A percentile compares a stretch with the other conserved stretches of the same genome.
Evolutionary conservation across 164 flowering plant genomes (phyloP).

Genomic region (Macadamia integrifolia): DNA sequence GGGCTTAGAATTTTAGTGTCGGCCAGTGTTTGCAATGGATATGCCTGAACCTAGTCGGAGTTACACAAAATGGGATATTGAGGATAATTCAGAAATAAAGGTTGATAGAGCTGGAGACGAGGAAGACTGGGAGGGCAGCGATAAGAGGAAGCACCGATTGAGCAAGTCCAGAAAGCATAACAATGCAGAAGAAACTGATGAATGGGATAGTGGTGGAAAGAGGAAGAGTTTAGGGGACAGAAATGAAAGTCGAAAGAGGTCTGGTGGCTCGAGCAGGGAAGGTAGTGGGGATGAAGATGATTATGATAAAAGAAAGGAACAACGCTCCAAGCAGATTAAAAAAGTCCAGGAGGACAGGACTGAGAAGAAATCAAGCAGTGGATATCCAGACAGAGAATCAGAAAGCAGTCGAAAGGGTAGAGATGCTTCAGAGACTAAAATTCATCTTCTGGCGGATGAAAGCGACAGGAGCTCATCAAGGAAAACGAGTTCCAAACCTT

Average conservation of each 20-base stretch:
- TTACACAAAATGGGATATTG: constrained; percentile 41
- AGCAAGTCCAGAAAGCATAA: constrained; percentile 60
- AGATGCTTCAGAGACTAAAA: constrained; percentile 48
- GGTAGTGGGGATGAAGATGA: constrained; percentile 68
- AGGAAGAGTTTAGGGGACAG: constrained; percentile 54
- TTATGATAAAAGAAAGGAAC: constrained; percentile 54
- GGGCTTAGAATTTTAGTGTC: background rate
- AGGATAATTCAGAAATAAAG: constrained; percentile 44
- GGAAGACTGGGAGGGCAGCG: constrained; percentile 68
- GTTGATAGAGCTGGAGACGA: constrained; percentile 54
- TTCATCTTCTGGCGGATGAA: constrained; percentile 43
- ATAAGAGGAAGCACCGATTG: constrained; percentile 68
- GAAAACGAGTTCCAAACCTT: constrained; percentile 39
- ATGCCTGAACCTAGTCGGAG: constrained; percentile 51
- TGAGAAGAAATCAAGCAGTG: constrained; percentile 66
- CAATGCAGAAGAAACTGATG: constrained; percentile 58
- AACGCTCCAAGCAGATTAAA: constrained; percentile 54
- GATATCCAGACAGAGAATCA: constrained; percentile 68
- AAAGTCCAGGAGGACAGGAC: constrained; percentile 66
- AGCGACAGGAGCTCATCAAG: constrained; percentile 36
- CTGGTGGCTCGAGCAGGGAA: constrained; percentile 51
- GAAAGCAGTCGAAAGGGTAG: constrained; percentile 53
- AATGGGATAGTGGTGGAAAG: constrained; percentile 50
- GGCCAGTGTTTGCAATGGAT: constrained; percentile 35
- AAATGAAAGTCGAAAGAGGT: constrained; percentile 56